These are phyloP conservation scores for Periconia macrospinosa DNA, from an alignment of 2,329 filamentous ascomycete species.

Conservation along the genomic window DNA sequence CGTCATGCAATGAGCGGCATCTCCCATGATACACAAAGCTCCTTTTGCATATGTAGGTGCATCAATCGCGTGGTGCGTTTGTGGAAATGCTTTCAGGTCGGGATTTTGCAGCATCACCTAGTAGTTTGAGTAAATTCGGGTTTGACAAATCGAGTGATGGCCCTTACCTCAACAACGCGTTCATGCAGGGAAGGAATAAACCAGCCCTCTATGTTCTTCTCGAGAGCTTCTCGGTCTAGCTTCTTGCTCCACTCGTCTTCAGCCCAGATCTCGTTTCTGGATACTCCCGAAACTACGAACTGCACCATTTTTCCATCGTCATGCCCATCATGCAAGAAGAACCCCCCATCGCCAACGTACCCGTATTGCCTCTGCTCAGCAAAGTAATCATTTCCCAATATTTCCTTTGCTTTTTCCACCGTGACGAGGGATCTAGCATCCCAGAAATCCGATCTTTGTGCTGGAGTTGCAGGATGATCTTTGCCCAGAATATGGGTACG, in stretches of 20 bases:
- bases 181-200: conserved; percentile 41
- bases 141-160: too few relatives aligned
- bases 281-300: conserved; percentile 5
- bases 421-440: conserved; percentile 12
- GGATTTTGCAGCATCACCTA: conserved; percentile 9
- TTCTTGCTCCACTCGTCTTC: background rate
- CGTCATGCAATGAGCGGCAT: conserved; percentile 52
- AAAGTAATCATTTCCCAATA: conserved; percentile 8
- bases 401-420: conserved; percentile 12
- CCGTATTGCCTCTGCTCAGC: conserved; percentile 12
- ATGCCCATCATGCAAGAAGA: conserved; percentile 17
- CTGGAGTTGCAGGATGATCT: conserved; percentile 6
- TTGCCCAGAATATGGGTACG: conserved; percentile 11
- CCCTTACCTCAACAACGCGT: conserved; percentile 45
- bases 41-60: conserved; percentile 11
- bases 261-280: conserved; percentile 1
- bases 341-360: conserved; percentile 15
- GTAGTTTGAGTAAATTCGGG: conserved; percentile 1
- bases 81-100: conserved; percentile 9
- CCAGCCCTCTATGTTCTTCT: conserved; percentile 9
- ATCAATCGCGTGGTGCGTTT: conserved; percentile 8
- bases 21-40: conserved; percentile 38
- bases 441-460: conserved; percentile 11
- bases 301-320: conserved; percentile 16
- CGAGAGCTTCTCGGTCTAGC: conserved; percentile 7